phyloP scores from a whole-genome alignment of 306 rosid species.

The Cajanus cajan region DNA sequence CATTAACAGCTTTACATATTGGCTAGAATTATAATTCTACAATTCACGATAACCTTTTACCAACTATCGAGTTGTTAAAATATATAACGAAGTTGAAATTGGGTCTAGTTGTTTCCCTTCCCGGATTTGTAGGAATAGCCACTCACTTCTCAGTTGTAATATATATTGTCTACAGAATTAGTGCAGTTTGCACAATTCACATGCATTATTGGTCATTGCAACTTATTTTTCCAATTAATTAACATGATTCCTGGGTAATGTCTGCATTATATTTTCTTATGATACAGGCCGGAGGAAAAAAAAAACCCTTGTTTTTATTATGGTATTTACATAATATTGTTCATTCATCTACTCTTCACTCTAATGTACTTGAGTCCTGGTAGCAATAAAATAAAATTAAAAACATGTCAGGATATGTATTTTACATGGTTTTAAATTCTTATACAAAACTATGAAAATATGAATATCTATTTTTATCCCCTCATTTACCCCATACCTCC shows the following conservation, averaged over 20 bases:
- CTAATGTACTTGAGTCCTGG: background rate
- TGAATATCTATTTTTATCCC: background rate
- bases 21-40: background rate
- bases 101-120: constrained; percentile 16
- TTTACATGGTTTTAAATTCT: too few species aligned
- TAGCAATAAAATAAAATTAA: too few species aligned
- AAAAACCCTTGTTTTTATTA: background rate
- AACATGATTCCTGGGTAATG: constrained; percentile 10
- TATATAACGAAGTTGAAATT: constrained; percentile 12
- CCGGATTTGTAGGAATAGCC: constrained; percentile 29
- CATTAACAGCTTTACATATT: constrained; percentile 11
- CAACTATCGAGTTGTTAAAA: too few species aligned
- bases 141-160: too few species aligned
- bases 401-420: too few species aligned
- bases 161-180: constrained; percentile 10
- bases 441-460: too few species aligned
- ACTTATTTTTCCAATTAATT: background rate
- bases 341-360: background rate
- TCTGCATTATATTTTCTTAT: background rate
- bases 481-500: too few species aligned
- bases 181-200: constrained; percentile 9
- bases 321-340: background rate
- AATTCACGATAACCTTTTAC: background rate
- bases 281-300: background rate
- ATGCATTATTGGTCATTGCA: background rate